phyloP scores from a whole-genome alignment of 441 rosid genomes.

The Pelargonium citronellum region DNA sequence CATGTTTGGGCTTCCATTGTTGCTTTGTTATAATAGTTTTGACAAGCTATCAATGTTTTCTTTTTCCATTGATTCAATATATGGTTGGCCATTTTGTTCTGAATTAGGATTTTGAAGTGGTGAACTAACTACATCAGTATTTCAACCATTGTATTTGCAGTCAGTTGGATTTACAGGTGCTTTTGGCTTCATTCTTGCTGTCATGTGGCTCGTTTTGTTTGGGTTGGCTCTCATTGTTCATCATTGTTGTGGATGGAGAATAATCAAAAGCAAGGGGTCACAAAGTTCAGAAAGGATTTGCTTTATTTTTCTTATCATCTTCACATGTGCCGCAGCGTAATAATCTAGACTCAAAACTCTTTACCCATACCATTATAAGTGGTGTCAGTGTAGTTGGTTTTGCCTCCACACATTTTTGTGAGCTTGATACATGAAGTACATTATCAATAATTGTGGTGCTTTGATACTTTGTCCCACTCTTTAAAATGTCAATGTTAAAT shows the following conservation, averaged over 20 bases:
- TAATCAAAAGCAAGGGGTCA: slow-evolving; percentile 47
- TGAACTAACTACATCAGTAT: neutral
- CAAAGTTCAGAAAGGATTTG: slow-evolving; percentile 41
- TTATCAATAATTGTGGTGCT: neutral
- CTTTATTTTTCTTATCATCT: slow-evolving; percentile 61
- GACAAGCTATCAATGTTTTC: neutral
- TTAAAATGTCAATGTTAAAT: no score
- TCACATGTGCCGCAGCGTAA: slow-evolving; percentile 86
- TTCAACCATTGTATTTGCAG: slow-evolving; percentile 37
- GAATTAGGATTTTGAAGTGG: neutral
- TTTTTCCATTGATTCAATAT: neutral
- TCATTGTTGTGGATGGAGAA: slow-evolving; percentile 63
- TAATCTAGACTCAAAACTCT: slow-evolving; percentile 18
- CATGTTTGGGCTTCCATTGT: neutral
- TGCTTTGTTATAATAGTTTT: neutral
- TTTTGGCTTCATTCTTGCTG: slow-evolving; percentile 62
- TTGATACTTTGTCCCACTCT: no score
- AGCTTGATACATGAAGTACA: neutral
- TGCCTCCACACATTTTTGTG: neutral
- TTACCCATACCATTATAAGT: neutral
- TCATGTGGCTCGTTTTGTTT: slow-evolving; percentile 71
- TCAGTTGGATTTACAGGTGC: slow-evolving; percentile 95
- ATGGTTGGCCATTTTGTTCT: neutral
- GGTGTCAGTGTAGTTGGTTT: neutral
- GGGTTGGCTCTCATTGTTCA: slow-evolving; percentile 61